Conservation (phyloP, 2,329 filamentous ascomycete species). For the Ophiocordyceps sinensis region DNA sequence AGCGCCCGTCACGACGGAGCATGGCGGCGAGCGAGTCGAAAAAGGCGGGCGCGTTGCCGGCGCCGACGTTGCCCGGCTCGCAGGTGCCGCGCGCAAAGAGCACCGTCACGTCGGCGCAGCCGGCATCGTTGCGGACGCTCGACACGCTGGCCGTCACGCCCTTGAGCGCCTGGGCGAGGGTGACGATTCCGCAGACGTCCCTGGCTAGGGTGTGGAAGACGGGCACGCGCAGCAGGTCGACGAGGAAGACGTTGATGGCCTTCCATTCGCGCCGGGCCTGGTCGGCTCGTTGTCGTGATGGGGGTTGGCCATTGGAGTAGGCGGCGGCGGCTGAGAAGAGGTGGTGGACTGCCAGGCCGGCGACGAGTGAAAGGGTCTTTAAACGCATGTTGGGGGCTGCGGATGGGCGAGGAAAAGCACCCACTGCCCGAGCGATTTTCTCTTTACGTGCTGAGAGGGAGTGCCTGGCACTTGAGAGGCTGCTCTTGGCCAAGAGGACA, state of each 20-base stretch:
- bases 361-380: too few relatives aligned
- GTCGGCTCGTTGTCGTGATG: too few relatives aligned
- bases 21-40: slow-evolving; percentile 8
- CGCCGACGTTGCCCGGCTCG: slow-evolving; percentile 15
- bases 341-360: too few relatives aligned
- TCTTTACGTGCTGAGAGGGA: too few relatives aligned
- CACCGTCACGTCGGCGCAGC: slow-evolving; percentile 13
- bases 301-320: too few relatives aligned
- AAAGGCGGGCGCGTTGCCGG: slow-evolving; percentile 13
- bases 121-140: slow-evolving; percentile 3
- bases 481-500: too few relatives aligned
- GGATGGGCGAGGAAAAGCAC: too few relatives aligned
- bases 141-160: slow-evolving; percentile 4
- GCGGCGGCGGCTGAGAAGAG: too few relatives aligned
- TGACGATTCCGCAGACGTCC: slow-evolving; percentile 5
- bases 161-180: slow-evolving; percentile 5
- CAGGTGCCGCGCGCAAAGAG: slow-evolving; percentile 17
- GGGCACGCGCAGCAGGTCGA: not conserved
- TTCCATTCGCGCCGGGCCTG: not conserved
- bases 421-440: too few relatives aligned
- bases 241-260: not conserved
- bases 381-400: too few relatives aligned
- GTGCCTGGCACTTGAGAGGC: too few relatives aligned
- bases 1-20: slow-evolving; percentile 1
- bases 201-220: slow-evolving; percentile 1